phyloP scores from a whole-genome alignment of 306 rosid genomes.

The Quercus engelmannii region DNA sequence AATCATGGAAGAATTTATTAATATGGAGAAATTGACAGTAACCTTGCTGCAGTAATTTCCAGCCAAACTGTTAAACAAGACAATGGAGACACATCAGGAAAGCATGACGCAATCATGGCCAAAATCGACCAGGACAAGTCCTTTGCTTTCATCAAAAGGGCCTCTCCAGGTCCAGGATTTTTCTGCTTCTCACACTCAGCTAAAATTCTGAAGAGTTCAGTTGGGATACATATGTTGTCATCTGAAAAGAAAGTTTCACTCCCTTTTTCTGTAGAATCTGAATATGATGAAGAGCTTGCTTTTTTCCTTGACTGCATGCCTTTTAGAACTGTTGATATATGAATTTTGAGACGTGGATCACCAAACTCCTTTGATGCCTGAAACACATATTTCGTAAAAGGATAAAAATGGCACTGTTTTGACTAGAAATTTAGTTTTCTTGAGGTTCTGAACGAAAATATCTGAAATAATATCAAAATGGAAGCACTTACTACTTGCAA shows the following conservation, averaged over 20 bases:
- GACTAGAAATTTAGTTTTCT: background rate
- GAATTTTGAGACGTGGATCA: conserved; percentile 81
- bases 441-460: background rate
- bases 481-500: conserved; percentile 60
- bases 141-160: conserved; percentile 82
- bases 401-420: conserved; percentile 21
- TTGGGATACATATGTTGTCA: conserved; percentile 63
- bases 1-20: conserved; percentile 23
- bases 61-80: conserved; percentile 88
- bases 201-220: conserved; percentile 83
- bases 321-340: conserved; percentile 80
- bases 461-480: conserved; percentile 2
- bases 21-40: conserved; percentile 19
- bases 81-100: conserved; percentile 83
- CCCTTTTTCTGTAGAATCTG: conserved; percentile 55
- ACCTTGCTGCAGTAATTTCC: conserved; percentile 99
- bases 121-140: conserved; percentile 94
- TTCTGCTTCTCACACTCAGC: conserved; percentile 81
- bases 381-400: conserved; percentile 21
- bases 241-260: conserved; percentile 51
- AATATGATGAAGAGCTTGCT: conserved; percentile 50
- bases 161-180: conserved; percentile 84
- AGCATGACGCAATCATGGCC: conserved; percentile 97
- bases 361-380: conserved; percentile 94
- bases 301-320: conserved; percentile 77